Evolutionary conservation across 345 rosid species (phyloP).

Genomic region (Eucalyptus regnans): DNA sequence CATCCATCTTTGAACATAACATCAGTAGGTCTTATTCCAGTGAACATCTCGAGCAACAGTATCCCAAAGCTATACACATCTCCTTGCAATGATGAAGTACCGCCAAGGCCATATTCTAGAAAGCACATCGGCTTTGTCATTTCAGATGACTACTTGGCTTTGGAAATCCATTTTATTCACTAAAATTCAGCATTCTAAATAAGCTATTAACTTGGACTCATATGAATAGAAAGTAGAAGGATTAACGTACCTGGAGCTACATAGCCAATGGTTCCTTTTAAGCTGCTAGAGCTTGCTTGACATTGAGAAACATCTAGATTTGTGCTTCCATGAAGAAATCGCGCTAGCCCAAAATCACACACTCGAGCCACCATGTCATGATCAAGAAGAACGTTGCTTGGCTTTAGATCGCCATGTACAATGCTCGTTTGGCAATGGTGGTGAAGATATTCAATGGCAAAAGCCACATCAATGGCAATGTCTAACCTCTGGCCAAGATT

Average conservation of each 20-base stretch:
- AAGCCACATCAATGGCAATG: too few relatives aligned
- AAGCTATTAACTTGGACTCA: background rate
- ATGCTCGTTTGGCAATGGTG: too few relatives aligned
- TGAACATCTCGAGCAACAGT: background rate
- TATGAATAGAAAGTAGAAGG: background rate
- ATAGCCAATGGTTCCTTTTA: background rate
- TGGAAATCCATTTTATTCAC: background rate
- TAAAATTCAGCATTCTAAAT: background rate
- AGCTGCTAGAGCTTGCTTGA: too few relatives aligned
- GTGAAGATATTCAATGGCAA: too few relatives aligned
- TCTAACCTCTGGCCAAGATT: too few relatives aligned
- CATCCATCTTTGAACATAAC: background rate
- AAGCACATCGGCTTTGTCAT: background rate
- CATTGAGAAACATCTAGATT: too few relatives aligned
- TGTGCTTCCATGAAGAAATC: too few relatives aligned
- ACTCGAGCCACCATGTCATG: too few relatives aligned
- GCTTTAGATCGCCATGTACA: too few relatives aligned
- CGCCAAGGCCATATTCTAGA: background rate
- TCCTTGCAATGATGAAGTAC: background rate
- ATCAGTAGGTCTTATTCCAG: background rate
- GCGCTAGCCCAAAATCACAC: too few relatives aligned
- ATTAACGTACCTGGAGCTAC: background rate
- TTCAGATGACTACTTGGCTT: background rate
- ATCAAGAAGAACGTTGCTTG: too few relatives aligned
- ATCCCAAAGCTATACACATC: background rate